Conservation (phyloP, 495 filamentous ascomycete genomes). For the Parathielavia appendiculata region DNA sequence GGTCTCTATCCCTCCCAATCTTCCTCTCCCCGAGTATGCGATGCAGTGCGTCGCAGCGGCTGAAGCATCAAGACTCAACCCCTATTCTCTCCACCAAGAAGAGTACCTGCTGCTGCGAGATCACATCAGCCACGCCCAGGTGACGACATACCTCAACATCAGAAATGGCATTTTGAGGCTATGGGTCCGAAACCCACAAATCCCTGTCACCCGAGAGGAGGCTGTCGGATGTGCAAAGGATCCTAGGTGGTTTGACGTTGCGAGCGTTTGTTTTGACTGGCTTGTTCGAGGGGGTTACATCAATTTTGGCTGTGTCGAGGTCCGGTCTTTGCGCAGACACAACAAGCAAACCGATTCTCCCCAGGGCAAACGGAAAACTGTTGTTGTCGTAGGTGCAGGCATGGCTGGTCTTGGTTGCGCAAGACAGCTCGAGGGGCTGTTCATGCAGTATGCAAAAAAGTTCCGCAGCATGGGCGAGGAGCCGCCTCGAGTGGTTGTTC, state of each 20-base stretch:
- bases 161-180: constrained; percentile 89
- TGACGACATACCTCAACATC: constrained; percentile 95
- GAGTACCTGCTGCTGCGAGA: constrained; percentile 76
- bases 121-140: constrained; percentile 79
- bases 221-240: constrained; percentile 90
- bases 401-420: constrained; percentile 91
- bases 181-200: constrained; percentile 86
- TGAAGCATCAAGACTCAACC: constrained; percentile 82
- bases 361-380: constrained; percentile 53
- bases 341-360: constrained; percentile 22
- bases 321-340: constrained; percentile 32
- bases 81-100: constrained; percentile 78
- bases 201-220: constrained; percentile 80
- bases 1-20: constrained; percentile 72
- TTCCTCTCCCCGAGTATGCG: constrained; percentile 70
- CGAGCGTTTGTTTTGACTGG: constrained; percentile 87
- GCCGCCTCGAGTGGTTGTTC: constrained; percentile 67
- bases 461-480: constrained; percentile 58
- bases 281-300: constrained; percentile 87
- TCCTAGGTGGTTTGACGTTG: constrained; percentile 82
- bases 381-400: constrained; percentile 90
- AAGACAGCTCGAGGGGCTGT: constrained; percentile 80
- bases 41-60: constrained; percentile 84
- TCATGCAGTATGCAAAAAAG: constrained; percentile 65
- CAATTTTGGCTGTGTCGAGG: constrained; percentile 87